Percentiles rank a stretch among this genome's conserved stretches.
phyloP scores from a whole-genome alignment of 2,329 filamentous ascomycete species.

The Chalaropsis ovoidea region DNA sequence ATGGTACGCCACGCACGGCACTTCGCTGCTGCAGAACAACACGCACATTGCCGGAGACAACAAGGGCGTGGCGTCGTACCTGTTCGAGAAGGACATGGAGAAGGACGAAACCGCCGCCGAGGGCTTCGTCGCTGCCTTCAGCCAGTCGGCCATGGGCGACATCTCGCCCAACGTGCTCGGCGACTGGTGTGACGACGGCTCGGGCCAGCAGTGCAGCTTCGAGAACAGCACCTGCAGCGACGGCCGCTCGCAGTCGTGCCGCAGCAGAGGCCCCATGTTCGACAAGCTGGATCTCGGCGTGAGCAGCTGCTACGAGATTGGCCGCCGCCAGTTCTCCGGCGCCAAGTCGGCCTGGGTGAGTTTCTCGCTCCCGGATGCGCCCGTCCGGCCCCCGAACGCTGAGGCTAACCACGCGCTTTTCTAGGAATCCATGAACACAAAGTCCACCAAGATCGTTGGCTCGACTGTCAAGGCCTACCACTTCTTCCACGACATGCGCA shows the following conservation, averaged over 20 bases:
- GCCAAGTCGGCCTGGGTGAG: slow-evolving; percentile 36
- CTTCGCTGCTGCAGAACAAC: slow-evolving; percentile 83
- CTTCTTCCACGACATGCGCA: slow-evolving; percentile 66
- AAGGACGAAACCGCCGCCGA: slow-evolving; percentile 45
- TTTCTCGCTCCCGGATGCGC: neutral
- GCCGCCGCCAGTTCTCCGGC: slow-evolving; percentile 53
- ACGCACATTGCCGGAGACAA: slow-evolving; percentile 90
- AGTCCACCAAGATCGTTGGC: slow-evolving; percentile 46
- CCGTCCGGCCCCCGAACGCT: neutral
- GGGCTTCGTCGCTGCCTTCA: slow-evolving; percentile 79
- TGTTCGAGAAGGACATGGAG: slow-evolving; percentile 64
- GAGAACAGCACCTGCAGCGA: slow-evolving; percentile 69
- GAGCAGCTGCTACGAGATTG: slow-evolving; percentile 68
- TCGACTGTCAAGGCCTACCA: slow-evolving; percentile 67
- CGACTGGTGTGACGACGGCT: slow-evolving; percentile 76
- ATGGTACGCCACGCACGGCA: slow-evolving; percentile 89
- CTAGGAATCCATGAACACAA: slow-evolving; percentile 43
- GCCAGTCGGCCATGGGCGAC: slow-evolving; percentile 82
- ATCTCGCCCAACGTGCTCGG: slow-evolving; percentile 76
- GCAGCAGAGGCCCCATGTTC: slow-evolving; percentile 59
- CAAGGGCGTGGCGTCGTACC: slow-evolving; percentile 80
- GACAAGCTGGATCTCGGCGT: slow-evolving; percentile 57
- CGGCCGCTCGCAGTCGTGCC: slow-evolving; percentile 56
- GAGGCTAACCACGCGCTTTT: neutral
- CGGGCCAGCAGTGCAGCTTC: slow-evolving; percentile 56